Evolutionary conservation across 2,329 filamentous ascomycete genomes (phyloP).

Genomic region (Pyrenophora seminiperda): DNA sequence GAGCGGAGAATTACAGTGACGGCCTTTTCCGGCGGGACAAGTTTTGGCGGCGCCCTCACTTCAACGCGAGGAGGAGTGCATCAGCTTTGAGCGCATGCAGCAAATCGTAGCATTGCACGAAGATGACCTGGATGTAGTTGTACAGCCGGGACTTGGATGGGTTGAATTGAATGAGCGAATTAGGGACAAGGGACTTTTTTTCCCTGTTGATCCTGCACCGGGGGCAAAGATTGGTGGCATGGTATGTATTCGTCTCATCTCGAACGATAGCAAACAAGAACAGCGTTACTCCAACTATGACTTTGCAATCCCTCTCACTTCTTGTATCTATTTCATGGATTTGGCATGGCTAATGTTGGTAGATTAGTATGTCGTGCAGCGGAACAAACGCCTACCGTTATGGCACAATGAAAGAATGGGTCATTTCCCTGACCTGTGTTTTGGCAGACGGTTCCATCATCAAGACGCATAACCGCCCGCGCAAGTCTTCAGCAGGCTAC

Average conservation of each 20-base stretch:
- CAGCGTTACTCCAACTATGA: too few relatives aligned
- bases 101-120: constrained; percentile 80
- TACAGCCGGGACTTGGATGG: constrained; percentile 75
- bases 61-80: constrained; percentile 77
- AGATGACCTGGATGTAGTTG: constrained; percentile 63
- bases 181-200: constrained; percentile 71
- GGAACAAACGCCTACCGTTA: constrained; percentile 92
- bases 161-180: constrained; percentile 79
- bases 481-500: constrained; percentile 90
- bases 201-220: constrained; percentile 89
- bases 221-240: constrained; percentile 90
- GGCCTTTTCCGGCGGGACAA: constrained; percentile 83
- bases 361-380: constrained; percentile 72
- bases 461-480: constrained; percentile 82
- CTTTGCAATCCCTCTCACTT: too few relatives aligned
- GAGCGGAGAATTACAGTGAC: constrained; percentile 79
- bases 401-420: constrained; percentile 93
- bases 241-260: too few relatives aligned
- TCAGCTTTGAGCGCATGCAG: constrained; percentile 85
- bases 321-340: too few relatives aligned
- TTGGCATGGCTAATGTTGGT: too few relatives aligned
- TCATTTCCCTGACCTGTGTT: constrained; percentile 81
- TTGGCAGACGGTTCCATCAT: constrained; percentile 86
- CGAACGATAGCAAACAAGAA: constrained; percentile 39
- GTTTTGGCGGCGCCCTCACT: constrained; percentile 83